Evolutionary conservation across 768 basidiomycete species (phyloP), one percentile per base, ranked within the genome.

Genomic region (Mrakia hoshinonis): DNA sequence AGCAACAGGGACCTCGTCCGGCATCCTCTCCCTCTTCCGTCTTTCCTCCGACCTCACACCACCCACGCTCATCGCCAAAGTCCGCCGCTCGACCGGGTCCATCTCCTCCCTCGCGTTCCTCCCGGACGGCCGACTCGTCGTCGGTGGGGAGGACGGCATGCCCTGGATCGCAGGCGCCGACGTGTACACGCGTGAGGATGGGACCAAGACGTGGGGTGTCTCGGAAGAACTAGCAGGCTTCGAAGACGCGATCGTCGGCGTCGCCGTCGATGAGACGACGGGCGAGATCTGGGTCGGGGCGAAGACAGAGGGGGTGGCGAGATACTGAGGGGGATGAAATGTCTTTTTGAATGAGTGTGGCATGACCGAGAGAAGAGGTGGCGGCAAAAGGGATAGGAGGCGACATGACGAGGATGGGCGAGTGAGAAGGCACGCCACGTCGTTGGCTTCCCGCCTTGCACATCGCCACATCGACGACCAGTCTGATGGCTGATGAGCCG

Each of bases 131-230:
- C 43, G 58, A 10, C 49, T 70, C 34, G 18, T 70, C 49, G 60
- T 70, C 29, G 69, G 69, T n/a, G n/a, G 43, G 1, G 47, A 58
- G 11, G 69, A 70, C 49, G 69, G 69, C 22, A 63, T 70, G 69
- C 69, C 69, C 24, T 70, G 60, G 60, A 36, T 70, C 48, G 51
- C 39, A 9, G 67, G 31, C 2, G 34, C 49, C 1, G 65, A 39
- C 10, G 31, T 36, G 26, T 20, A 31, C 10, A 5, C 51, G 20
- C 22, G 51, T 6, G 65, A 31, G 4, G 65, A 36, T 11, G 65
- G 34, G n/a, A n/a, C 31, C 0, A 38, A 36, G 34, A 43, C 51
- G 36, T 68, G 67, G 67, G 58, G 62, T 9, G 69, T 70, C 29
- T 34, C 43, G 12, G 58, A 60, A 20, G 69, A 70, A 31, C 51